Evolutionary conservation across 106 monocot species (phyloP).

Genomic region (Xerophyta viscosa): DNA sequence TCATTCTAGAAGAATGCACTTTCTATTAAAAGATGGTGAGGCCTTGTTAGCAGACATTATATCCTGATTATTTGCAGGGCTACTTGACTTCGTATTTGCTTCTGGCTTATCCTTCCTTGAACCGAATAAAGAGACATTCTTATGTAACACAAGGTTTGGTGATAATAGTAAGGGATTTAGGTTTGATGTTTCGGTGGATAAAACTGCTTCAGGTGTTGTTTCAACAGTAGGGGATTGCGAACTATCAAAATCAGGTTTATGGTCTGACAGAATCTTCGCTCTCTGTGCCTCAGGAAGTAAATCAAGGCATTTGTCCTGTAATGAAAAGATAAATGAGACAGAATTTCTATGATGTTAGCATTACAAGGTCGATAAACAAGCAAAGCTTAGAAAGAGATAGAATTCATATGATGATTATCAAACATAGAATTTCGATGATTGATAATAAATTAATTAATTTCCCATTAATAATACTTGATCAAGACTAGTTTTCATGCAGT

Average conservation of each 20-base stretch:
- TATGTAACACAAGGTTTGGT: constrained; percentile 27
- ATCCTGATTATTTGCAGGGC: constrained; percentile 1
- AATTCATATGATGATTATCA: background rate
- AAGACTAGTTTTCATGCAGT: too few species aligned
- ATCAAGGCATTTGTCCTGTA: constrained; percentile 46
- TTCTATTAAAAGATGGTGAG: constrained; percentile 23
- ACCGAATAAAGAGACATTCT: constrained; percentile 7
- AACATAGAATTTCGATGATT: too few species aligned
- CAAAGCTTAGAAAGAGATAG: background rate
- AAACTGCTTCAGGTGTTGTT: constrained; percentile 14
- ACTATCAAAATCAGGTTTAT: constrained; percentile 4
- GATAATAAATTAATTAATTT: too few species aligned
- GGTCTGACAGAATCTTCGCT: constrained; percentile 19
- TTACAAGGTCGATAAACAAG: too few species aligned
- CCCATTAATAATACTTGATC: too few species aligned
- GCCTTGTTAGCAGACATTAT: constrained; percentile 5
- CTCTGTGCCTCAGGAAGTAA: constrained; percentile 64
- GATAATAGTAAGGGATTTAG: constrained; percentile 7
- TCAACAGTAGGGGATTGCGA: constrained; percentile 13
- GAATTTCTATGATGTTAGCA: too few species aligned
- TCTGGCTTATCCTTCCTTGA: constrained; percentile 10
- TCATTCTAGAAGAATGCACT: constrained; percentile 7
- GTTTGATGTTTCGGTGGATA: constrained; percentile 1
- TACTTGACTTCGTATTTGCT: background rate
- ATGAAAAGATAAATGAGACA: background rate